Conservation (phyloP, 2,329 filamentous ascomycete species). For the Talaromyces sp. region DNA sequence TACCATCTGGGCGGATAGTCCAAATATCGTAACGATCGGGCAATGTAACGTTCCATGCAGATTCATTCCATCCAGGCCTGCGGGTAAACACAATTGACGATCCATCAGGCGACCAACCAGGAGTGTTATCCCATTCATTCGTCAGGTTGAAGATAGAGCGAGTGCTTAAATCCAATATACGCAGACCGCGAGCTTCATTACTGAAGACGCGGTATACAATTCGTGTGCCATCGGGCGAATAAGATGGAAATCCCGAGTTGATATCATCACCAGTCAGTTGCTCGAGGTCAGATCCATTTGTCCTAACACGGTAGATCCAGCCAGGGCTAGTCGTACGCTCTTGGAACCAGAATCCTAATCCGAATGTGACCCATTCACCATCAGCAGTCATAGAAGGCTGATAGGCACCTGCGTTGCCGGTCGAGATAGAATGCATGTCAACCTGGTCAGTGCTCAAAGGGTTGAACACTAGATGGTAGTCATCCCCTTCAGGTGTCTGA, state of each 20-base stretch:
- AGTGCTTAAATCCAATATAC: constrained; percentile 9
- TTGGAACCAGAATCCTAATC: background rate
- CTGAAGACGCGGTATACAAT: constrained; percentile 7
- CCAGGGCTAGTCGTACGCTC: background rate
- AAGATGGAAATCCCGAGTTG: background rate
- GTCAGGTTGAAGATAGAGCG: constrained; percentile 12
- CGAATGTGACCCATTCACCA: background rate
- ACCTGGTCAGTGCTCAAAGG: background rate
- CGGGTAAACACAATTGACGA: constrained; percentile 21
- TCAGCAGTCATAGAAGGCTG: background rate
- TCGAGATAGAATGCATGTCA: background rate
- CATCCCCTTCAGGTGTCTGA: no score
- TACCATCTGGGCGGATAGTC: background rate
- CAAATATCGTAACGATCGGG: background rate
- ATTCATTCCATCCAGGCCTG: constrained; percentile 12
- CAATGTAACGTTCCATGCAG: background rate
- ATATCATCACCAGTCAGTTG: background rate
- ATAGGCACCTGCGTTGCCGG: background rate
- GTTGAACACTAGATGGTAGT: background rate
- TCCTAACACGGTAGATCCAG: constrained; percentile 5
- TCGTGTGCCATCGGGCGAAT: background rate
- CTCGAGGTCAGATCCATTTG: constrained; percentile 2
- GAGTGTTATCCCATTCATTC: constrained; percentile 17
- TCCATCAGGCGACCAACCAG: constrained; percentile 18
- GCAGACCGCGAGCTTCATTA: background rate